Base-by-base conservation (phyloP, 139 green algal species). In the Tetradesmus lagerheimii region DNA sequence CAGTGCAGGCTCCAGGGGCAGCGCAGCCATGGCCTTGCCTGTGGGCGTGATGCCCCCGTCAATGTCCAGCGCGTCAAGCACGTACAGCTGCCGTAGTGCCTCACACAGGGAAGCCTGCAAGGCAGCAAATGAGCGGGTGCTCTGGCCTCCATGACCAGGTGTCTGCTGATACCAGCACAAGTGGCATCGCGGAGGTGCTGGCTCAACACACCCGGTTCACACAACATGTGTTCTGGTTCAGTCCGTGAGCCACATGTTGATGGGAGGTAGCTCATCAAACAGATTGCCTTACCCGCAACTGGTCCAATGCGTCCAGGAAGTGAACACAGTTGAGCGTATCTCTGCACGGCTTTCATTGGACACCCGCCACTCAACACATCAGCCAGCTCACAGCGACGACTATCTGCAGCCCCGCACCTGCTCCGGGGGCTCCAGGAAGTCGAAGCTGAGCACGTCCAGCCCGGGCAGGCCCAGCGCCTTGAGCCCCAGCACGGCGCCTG, bases 301-400 rank as follows among this genome's bases (percentile, higher is more conserved):
- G 31, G 15, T 91, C 89, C 8, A 97, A 97, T 4, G 90, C 45
- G 91, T 99, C 98, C 57, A 99, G 93, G 93, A 98, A 99, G 87
- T 99, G 96, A 89, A 99, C n/a, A n/a, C n/a, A 99, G 11, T 57
- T 64, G 39, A 99, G 93, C 47, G 99, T 95, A 77, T 99, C 97
- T 29, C n/a, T n/a, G n/a, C n/a, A n/a, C n/a, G n/a, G n/a, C n/a
- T n/a, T n/a, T n/a, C n/a, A n/a, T n/a, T n/a, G n/a, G n/a, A n/a
- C n/a, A n/a, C n/a, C n/a, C n/a, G n/a, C n/a, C n/a, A n/a, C n/a
- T n/a, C n/a, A n/a, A n/a, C n/a, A n/a, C n/a, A n/a, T n/a, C n/a
- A 99, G 92, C 38, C 92, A 47, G 37, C 31, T 29, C 25, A 84
- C 1, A 25, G n/a, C n/a, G n/a, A n/a, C n/a, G n/a, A n/a, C n/a